A percentile compares a stretch with the other conserved stretches of the same genome.
Evolutionary conservation across 495 filamentous ascomycete species (phyloP).

Genomic region (Pseudoneurospora amorphoporcata): DNA sequence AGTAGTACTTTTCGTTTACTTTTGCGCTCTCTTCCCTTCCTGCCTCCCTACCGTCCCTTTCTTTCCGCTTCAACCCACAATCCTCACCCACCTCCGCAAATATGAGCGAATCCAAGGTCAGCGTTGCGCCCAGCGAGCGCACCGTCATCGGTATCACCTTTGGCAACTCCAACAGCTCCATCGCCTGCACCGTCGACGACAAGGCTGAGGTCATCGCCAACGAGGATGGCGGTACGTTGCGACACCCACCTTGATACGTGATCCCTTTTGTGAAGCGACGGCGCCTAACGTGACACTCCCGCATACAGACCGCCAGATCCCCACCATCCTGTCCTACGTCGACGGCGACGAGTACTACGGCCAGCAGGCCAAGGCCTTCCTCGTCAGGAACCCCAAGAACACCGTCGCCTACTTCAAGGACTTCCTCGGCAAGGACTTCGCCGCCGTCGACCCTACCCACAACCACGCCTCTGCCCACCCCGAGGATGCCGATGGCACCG

Average conservation of each 20-base stretch:
- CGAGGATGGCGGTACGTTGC: constrained; percentile 80
- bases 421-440: constrained; percentile 88
- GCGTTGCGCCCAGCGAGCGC: constrained; percentile 46
- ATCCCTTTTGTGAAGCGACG: constrained; percentile 1
- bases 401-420: constrained; percentile 94
- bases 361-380: constrained; percentile 84
- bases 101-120: constrained; percentile 33
- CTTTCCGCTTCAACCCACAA: neutral
- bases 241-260: neutral
- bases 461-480: constrained; percentile 92
- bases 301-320: constrained; percentile 81
- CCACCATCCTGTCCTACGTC: constrained; percentile 86
- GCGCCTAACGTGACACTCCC: neutral
- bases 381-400: constrained; percentile 84
- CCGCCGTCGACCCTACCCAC: constrained; percentile 90
- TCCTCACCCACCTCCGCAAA: constrained; percentile 1
- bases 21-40: neutral
- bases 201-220: constrained; percentile 97
- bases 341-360: constrained; percentile 95
- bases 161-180: constrained; percentile 96
- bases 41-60: neutral
- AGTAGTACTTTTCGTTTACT: neutral
- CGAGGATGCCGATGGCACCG: constrained; percentile 55
- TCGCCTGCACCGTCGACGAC: constrained; percentile 83
- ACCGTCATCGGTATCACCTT: constrained; percentile 92